phyloP scores from a whole-genome alignment of 2,329 filamentous ascomycete species.

The Sclerotinia sclerotiorum region DNA sequence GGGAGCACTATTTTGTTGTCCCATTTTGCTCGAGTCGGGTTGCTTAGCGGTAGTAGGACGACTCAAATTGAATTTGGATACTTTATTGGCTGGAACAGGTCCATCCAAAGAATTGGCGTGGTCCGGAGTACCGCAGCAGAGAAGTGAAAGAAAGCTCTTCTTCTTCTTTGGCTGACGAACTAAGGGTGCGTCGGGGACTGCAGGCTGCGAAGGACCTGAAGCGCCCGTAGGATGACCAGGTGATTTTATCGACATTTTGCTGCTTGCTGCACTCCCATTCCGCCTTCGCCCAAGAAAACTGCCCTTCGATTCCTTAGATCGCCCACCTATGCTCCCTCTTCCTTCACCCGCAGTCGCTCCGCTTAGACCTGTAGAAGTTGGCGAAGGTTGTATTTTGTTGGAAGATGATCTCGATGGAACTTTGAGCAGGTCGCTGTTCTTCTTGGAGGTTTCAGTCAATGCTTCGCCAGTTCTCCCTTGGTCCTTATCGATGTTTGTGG shows the following conservation, averaged over 20 bases:
- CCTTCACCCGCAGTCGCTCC: constrained; percentile 59
- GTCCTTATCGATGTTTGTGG: constrained; percentile 36
- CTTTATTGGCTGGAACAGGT: constrained; percentile 47
- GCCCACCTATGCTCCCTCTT: constrained; percentile 61
- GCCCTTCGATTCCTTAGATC: constrained; percentile 64
- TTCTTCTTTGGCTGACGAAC: constrained; percentile 42
- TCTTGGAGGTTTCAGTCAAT: constrained; percentile 38
- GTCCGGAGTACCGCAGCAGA: constrained; percentile 50
- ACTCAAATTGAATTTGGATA: constrained; percentile 43
- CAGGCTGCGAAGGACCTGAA: constrained; percentile 40
- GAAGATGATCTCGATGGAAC: constrained; percentile 64
- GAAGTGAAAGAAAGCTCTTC: constrained; percentile 47
- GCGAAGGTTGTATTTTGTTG: constrained; percentile 58
- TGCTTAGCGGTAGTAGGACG: constrained; percentile 38
- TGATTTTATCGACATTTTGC: constrained; percentile 54
- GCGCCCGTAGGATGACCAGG: constrained; percentile 43
- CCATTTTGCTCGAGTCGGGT: constrained; percentile 32
- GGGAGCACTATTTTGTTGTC: constrained; percentile 26
- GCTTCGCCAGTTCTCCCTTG: constrained; percentile 32
- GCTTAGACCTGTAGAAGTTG: constrained; percentile 59
- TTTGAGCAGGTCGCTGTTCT: constrained; percentile 54
- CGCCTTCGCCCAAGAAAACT: constrained; percentile 63
- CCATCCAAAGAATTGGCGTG: constrained; percentile 44
- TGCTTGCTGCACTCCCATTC: constrained; percentile 68
- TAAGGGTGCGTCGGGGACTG: constrained; percentile 36